Conservation (phyloP, 352 stramenopile species). For the Phytopythium montanum region DNA sequence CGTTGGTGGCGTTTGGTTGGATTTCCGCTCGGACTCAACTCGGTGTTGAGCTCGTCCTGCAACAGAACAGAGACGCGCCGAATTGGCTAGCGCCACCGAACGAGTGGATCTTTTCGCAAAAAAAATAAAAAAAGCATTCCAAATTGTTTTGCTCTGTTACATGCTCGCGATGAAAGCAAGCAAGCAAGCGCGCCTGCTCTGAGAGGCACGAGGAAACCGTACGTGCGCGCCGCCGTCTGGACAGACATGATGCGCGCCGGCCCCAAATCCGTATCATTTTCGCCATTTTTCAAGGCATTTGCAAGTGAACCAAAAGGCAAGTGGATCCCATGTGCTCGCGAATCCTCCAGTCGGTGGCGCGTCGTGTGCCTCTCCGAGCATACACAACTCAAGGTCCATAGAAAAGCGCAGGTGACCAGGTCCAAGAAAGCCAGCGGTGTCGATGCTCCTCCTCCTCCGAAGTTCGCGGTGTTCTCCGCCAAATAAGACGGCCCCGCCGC, state of each 20-base stretch:
- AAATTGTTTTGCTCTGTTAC: too few relatives aligned
- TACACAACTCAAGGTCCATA: neutral
- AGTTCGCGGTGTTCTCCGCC: too few relatives aligned
- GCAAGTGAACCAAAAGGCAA: too few relatives aligned
- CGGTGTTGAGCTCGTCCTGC: neutral
- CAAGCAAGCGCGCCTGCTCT: neutral
- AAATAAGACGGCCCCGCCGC: neutral
- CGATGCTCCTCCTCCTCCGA: neutral
- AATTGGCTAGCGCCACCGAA: constrained; percentile 2
- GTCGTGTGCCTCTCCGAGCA: neutral
- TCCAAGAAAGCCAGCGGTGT: neutral
- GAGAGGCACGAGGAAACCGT: neutral
- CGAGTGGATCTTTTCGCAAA: neutral
- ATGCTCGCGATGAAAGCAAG: too few relatives aligned
- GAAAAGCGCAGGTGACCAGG: neutral
- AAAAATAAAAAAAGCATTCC: neutral
- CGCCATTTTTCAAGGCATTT: too few relatives aligned
- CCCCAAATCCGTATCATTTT: constrained; percentile 1
- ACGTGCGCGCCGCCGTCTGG: neutral
- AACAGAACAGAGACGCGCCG: constrained; percentile 1
- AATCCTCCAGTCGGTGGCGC: neutral
- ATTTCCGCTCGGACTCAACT: neutral
- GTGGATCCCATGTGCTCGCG: neutral
- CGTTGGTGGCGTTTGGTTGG: neutral
- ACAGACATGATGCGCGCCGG: neutral